These are phyloP conservation scores for Apiotrichum laibachii DNA, from an alignment of 1,284 basidiomycete genomes.

Conservation along the genomic window DNA sequence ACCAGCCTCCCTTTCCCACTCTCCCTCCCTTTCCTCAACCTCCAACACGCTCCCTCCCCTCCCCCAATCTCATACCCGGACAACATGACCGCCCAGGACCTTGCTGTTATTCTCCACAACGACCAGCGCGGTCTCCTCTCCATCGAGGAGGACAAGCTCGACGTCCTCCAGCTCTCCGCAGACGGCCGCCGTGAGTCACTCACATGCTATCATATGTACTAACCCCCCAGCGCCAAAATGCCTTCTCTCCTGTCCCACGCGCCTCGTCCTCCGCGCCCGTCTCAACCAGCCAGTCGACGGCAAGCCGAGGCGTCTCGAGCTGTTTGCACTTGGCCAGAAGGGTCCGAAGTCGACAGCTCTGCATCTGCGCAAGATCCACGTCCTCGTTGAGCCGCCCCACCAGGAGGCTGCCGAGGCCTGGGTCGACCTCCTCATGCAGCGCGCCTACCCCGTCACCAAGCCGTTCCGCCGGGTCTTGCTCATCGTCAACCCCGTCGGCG, in stretches of 20 bases:
- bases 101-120: slow-evolving; percentile 45
- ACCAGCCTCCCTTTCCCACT: not conserved
- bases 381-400: slow-evolving; percentile 41
- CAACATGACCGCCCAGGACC: slow-evolving; percentile 27
- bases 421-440: slow-evolving; percentile 59
- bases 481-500: slow-evolving; percentile 85
- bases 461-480: slow-evolving; percentile 61
- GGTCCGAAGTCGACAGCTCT: slow-evolving; percentile 20
- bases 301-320: slow-evolving; percentile 32
- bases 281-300: slow-evolving; percentile 9
- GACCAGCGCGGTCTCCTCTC: slow-evolving; percentile 43
- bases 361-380: slow-evolving; percentile 42
- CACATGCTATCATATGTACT: not conserved
- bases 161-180: slow-evolving; percentile 44
- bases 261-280: slow-evolving; percentile 34
- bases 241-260: slow-evolving; percentile 34
- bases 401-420: slow-evolving; percentile 56
- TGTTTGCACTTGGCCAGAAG: slow-evolving; percentile 34
- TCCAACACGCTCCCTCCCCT: not conserved
- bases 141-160: slow-evolving; percentile 40
- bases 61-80: not conserved
- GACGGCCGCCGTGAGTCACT: slow-evolving; percentile 43
- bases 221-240: slow-evolving; percentile 37
- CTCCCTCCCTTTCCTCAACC: not conserved
- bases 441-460: slow-evolving; percentile 60